These are phyloP conservation scores for Canavalia ensiformis DNA, from an alignment of 306 rosid species.

Conservation along the genomic window DNA sequence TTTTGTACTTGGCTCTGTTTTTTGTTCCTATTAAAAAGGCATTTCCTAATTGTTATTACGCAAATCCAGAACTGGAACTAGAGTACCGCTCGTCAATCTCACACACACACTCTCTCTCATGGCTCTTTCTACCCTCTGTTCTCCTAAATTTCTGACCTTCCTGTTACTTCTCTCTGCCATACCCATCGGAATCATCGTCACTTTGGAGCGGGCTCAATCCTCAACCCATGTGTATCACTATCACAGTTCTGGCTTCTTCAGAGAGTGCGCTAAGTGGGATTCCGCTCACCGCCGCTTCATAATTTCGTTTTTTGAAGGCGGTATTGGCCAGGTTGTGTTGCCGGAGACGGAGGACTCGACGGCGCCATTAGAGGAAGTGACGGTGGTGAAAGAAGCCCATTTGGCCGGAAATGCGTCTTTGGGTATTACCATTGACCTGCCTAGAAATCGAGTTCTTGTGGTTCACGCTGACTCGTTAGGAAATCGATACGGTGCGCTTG, in stretches of 20 bases:
- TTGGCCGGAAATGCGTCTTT: slow-evolving; percentile 78
- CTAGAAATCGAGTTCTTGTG: slow-evolving; percentile 73
- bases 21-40: not conserved
- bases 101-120: slow-evolving; percentile 7
- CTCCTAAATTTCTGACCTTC: slow-evolving; percentile 55
- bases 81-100: not conserved
- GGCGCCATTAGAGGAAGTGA: slow-evolving; percentile 59
- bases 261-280: slow-evolving; percentile 90
- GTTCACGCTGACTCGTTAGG: slow-evolving; percentile 67
- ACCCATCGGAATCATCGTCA: slow-evolving; percentile 74
- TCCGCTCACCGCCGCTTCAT: slow-evolving; percentile 70
- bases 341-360: slow-evolving; percentile 37
- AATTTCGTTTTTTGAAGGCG: slow-evolving; percentile 69
- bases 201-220: slow-evolving; percentile 70
- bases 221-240: slow-evolving; percentile 74
- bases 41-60: not conserved
- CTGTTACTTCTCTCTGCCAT: slow-evolving; percentile 70
- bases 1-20: not conserved
- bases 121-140: slow-evolving; percentile 56
- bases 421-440: slow-evolving; percentile 66
- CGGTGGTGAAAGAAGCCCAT: slow-evolving; percentile 57
- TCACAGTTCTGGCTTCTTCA: slow-evolving; percentile 72
- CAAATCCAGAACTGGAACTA: not conserved
- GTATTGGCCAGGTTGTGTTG: slow-evolving; percentile 64
- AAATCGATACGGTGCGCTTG: slow-evolving; percentile 65